Evolutionary conservation across 2,329 filamentous ascomycete genomes (phyloP).

Genomic region (Ophiognomonia clavigignenti-juglandacearum): DNA sequence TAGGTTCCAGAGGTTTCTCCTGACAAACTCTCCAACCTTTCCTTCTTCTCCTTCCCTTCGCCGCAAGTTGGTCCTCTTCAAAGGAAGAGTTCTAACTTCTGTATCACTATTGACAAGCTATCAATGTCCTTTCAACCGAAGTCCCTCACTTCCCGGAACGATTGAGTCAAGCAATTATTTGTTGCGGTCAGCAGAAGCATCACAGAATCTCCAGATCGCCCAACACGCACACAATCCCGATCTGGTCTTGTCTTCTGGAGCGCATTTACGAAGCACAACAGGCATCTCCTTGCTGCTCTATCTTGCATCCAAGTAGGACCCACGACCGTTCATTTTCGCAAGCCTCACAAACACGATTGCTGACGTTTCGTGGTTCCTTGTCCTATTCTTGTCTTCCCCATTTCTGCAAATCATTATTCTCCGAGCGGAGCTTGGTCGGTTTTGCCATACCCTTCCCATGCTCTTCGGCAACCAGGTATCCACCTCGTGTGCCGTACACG

Average conservation of each 20-base stretch:
- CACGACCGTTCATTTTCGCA: conserved; percentile 10
- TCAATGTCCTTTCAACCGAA: neutral
- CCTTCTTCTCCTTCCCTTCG: neutral
- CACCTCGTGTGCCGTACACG: conserved; percentile 9
- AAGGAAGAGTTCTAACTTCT: too few species aligned
- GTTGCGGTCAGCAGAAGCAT: conserved; percentile 6
- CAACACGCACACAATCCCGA: conserved; percentile 1
- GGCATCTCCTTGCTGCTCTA: conserved; percentile 16
- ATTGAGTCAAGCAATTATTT: conserved; percentile 6
- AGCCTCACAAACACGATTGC: conserved; percentile 12
- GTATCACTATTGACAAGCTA: too few species aligned
- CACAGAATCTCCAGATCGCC: conserved; percentile 1
- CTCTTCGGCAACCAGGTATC: conserved; percentile 1
- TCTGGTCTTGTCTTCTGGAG: conserved; percentile 1
- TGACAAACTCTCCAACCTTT: conserved; percentile 1
- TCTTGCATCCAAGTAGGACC: conserved; percentile 4
- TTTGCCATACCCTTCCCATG: conserved; percentile 1
- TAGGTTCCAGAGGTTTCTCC: conserved; percentile 1
- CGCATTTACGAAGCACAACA: conserved; percentile 3
- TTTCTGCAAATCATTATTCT: conserved; percentile 2
- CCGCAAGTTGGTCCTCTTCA: too few species aligned
- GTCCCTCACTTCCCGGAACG: neutral
- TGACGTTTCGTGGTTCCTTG: conserved; percentile 12
- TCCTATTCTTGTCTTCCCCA: conserved; percentile 2
- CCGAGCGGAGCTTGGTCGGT: neutral